These are phyloP conservation scores for Entonaema liquescens DNA, from an alignment of 495 filamentous ascomycete species.

Conservation along the genomic window DNA sequence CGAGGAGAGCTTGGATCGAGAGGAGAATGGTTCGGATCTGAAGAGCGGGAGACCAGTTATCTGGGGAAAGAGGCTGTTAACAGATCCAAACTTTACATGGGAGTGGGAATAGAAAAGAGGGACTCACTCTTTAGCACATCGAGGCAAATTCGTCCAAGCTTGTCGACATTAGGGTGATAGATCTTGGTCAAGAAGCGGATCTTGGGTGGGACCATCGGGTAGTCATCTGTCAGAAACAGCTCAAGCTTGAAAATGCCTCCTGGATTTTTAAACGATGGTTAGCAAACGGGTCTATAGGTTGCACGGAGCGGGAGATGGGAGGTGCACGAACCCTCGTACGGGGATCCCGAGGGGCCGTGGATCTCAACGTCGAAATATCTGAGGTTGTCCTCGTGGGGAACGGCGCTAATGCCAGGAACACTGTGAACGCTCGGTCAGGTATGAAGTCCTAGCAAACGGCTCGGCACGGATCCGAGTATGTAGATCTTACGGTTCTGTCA, in stretches of 20 bases:
- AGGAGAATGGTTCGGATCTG: conserved; percentile 98
- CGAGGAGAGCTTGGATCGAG: conserved; percentile 95
- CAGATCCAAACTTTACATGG: background rate
- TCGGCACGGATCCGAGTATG: background rate
- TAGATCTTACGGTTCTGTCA: conserved; percentile 86
- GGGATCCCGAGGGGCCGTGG: conserved; percentile 91
- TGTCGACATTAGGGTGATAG: conserved; percentile 99
- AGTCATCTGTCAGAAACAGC: conserved; percentile 98
- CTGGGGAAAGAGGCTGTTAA: conserved; percentile 55
- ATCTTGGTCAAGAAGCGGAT: conserved; percentile 99
- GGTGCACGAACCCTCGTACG: conserved; percentile 78
- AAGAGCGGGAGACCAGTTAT: conserved; percentile 98
- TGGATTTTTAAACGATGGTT: conserved; percentile 45
- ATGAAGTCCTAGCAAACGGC: background rate
- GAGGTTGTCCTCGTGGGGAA: conserved; percentile 98
- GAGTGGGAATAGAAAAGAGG: background rate
- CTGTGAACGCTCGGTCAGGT: conserved; percentile 55
- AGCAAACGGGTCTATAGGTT: conserved; percentile 3
- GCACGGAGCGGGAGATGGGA: background rate
- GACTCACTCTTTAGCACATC: conserved; percentile 93
- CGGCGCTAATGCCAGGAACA: conserved; percentile 93
- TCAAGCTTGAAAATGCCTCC: conserved; percentile 97
- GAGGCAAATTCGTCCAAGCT: conserved; percentile 93
- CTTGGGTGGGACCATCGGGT: conserved; percentile 98
- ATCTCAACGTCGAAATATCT: conserved; percentile 98